Base-by-base conservation (phyloP, 2,329 filamentous ascomycete genomes). In the Teratosphaeria pseudoeucalypti region DNA sequence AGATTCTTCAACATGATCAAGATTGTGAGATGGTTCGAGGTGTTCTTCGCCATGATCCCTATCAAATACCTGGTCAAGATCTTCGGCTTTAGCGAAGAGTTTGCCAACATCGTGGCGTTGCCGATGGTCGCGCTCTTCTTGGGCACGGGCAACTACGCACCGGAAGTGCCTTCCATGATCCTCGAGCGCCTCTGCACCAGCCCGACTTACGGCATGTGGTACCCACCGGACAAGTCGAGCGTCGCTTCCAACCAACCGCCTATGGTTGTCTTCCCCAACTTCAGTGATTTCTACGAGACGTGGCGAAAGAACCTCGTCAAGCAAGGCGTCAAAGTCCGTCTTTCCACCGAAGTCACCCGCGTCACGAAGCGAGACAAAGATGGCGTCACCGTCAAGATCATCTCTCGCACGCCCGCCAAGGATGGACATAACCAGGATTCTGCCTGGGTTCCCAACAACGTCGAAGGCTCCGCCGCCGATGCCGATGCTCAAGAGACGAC, bases 61-160 rank as follows among this genome's bases (percentile, higher is more conserved):
- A 84, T 90, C 66, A 84, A 82, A 61, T 72, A 84, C 37, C 79
- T 90, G 70, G 77, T 90, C 65, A 82, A 82, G 59, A 71, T 89
- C 56, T 89, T 88, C 72, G 75, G 83, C 59, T 90, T 90, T 73
- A 85, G 79, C 59, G 78, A 82, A 10, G 85, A 88, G 58, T 91
- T 90, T 68, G 82, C 81, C 16, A 85, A 90, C 67, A 84, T 83
- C 39, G 85, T 90, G 72, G 84, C 87, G 0, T 78, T 88, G 60
- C 87, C 87, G 0, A 82, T 90, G 70, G 82, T 89, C 34, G 87
- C 87, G 0, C 75, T 90, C 1, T 90, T 91, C 68, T 76, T 90
- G 0, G 87, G 87, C 0, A 90, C 87, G 6, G 86, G 87, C 1
- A 90, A 90, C 64, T 85, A 88, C 66, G 87, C 87, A 0, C 83